phyloP scores from a whole-genome alignment of 2,329 filamentous ascomycete genomes.

The Peltaster fructicola region DNA sequence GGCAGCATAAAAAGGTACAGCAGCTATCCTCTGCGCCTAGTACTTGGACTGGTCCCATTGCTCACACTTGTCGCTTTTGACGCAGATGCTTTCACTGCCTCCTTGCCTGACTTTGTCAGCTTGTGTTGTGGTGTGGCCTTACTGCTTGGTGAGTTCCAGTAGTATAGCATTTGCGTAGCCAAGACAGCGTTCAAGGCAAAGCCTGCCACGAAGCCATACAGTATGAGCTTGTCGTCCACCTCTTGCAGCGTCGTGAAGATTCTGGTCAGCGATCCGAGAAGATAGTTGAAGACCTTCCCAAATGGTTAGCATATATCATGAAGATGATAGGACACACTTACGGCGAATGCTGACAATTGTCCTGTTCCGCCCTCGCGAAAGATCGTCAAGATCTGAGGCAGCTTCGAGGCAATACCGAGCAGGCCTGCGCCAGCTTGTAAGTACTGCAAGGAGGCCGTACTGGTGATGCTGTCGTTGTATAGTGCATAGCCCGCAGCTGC shows the following conservation, averaged over 20 bases:
- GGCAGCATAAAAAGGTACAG: no score
- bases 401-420: conserved; percentile 73
- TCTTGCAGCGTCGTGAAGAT: conserved; percentile 98
- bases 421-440: conserved; percentile 72
- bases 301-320: conserved; percentile 3
- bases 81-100: conserved; percentile 16
- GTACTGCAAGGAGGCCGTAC: conserved; percentile 49
- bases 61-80: conserved; percentile 23
- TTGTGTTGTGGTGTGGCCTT: conserved; percentile 22
- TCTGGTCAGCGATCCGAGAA: conserved; percentile 75
- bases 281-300: conserved; percentile 86
- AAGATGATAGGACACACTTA: no score
- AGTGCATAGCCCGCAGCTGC: conserved; percentile 52
- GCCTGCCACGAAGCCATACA: conserved; percentile 85
- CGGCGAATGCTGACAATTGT: conserved; percentile 89
- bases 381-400: conserved; percentile 82
- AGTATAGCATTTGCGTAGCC: conserved; percentile 81
- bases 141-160: conserved; percentile 57
- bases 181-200: conserved; percentile 80
- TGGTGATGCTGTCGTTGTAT: conserved; percentile 47
- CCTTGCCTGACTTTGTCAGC: conserved; percentile 21
- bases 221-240: conserved; percentile 88
- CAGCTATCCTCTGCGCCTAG: conserved; percentile 37
- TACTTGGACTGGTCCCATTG: conserved; percentile 34
- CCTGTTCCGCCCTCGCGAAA: conserved; percentile 75